Base-by-base conservation (phyloP, 441 rosid genomes). In the Adansonia grandidieri region DNA sequence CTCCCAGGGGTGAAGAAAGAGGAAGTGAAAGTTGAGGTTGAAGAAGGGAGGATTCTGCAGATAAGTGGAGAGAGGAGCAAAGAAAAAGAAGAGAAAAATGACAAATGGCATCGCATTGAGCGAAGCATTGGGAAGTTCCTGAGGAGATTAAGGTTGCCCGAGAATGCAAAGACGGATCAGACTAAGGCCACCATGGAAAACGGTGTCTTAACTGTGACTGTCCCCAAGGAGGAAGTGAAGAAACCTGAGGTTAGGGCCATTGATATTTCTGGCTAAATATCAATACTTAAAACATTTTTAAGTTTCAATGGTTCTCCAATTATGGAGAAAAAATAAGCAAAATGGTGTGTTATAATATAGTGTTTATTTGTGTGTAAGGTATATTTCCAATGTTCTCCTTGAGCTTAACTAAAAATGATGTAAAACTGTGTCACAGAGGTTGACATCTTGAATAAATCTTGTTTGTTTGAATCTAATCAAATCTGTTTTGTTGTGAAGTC, bases 81-180 rank as follows among this genome's bases (percentile, higher is more conserved):
- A 73, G 85, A 86, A 75, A 28, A 80, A 28, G 89, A 86, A 60
- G 89, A 82, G 6, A 78, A 86, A 67, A 84, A 73, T 13, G 88
- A 86, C 9, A 82, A 61, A 47, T 86, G 87, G 85, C 87, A 80
- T 24, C 81, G 79, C 0, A 60, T 86, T 1, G 87, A 86, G 86
- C 80, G 87, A 32, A 80, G 84, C 70, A 80, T 78, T 0, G 86
- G 85, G 11, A 71, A 42, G 24, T 82, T 86, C 78, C 42, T 80
- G 57, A 81, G 89, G 83, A 72, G 77, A 67, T 86, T 86, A 20
- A 80, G 81, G 86, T 28, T 83, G 42, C 87, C 87, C 24, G 86
- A 84, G 79, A 68, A 84, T 66, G 80, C 79, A 5, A 81, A 79
- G 76, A 37, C 81, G 74, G 84, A 80, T 58, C 75, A 82, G 65